Evolutionary conservation across 2,329 filamentous ascomycete species (phyloP), one percentile per base, ranked within the genome.

Genomic region (Sphaerulina musiva): DNA sequence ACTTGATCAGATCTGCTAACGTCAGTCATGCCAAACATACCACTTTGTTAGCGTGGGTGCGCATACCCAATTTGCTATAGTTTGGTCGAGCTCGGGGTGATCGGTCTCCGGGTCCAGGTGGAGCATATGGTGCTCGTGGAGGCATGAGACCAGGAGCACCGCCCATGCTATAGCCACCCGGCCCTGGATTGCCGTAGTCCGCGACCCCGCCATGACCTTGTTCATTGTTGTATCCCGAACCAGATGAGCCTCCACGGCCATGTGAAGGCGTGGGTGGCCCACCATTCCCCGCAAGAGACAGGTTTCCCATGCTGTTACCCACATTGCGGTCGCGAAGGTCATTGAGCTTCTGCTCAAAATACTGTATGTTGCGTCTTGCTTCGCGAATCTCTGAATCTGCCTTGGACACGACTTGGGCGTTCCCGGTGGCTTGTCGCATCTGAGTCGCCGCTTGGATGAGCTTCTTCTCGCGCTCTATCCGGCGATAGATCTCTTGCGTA

Each of bases 391-490:
- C 90, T 59, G 85, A 87, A 69, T 97, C 92, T 71, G 95, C 84
- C 68, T 89, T 84, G 65, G 91, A 91, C 69, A 90, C 86, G 61
- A 97, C 92, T 58, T 84, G 81, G 64, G 91, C 87, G 73, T 98
- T 98, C 76, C 89, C 89, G 65, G 92, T 96, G 72, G 93, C 91
- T 74, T 91, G 86, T 74, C 90, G 87, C 91, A 98, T 95, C 66
- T 87, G 83, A 74, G 89, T 93, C 64, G 92, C 92, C 67, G 89
- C 92, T 73, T 87, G 87, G 78, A 98, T 93, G 69, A 97, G 84
- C 67, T 86, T 87, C 79, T 91, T 92, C 76, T 98, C 93, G 72
- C 92, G 85, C 79, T 96, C 89, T 74, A 98, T 97, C 86, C 98
- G 97, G 78, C 85, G 87, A 76, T 87, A 84, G 76, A 98, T 90